Base-by-base conservation (phyloP, 2,329 filamentous ascomycete genomes). In the Elsinoe batatas region DNA sequence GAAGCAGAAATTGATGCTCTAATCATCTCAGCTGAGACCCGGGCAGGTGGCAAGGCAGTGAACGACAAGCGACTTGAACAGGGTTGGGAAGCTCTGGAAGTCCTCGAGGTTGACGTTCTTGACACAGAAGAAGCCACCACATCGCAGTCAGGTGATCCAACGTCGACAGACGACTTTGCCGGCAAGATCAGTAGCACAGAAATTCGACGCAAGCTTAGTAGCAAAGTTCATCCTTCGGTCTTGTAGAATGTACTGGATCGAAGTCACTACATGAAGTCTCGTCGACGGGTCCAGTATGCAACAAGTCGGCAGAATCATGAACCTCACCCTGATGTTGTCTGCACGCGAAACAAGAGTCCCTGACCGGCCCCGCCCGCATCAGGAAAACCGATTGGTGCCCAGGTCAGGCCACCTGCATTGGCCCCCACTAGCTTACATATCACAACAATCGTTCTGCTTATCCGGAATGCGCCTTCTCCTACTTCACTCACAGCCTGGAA, bases 111-210 rank as follows among this genome's bases (percentile, higher is more conserved):
- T 26, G 88, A 93, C 64, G 88, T 97, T 12, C 77, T 98, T 13
- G 86, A 91, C 69, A 79, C 83, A 2, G 73, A 76, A 42, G 70
- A 74, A n/a, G 72, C 74, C 1, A 40, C 64, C 47, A 44, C 69
- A 63, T n/a, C 15, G 5, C 12, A 35, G 12, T 30, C 18, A 20
- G 62, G 56, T 18, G 58, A 57, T 7, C 55, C 57, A 22, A 68
- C 71, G 42, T 68, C 72, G 11, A 64, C 63, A 47, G 79, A 83
- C 56, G 77, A 79, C 61, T 95, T 94, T 70, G 81, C 84, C 22
- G 79, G 80, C 59, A 97, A 96, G 73, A 87, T 96, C 62, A 95
- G 90, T 74, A 96, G 91, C 71, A 94, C 91, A 0, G 86, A 86
- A 57, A 95, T 95, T 37, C 60, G 68, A 20, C 64, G 65, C 56